Evolutionary conservation across 176 grass and related monocot species (phyloP).

Genomic region (Ensete glaucum): DNA sequence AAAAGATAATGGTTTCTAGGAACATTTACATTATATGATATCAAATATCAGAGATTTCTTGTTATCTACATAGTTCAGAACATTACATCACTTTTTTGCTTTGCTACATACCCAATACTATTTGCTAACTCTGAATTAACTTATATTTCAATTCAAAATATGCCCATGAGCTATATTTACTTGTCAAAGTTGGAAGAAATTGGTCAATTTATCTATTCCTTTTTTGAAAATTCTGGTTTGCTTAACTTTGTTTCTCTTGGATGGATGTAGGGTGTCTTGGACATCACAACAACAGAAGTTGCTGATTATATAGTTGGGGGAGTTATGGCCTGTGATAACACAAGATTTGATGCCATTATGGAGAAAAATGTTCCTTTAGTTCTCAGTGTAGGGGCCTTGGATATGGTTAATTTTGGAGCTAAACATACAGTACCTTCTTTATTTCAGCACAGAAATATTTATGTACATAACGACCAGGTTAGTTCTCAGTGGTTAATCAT

Average conservation of each 20-base stretch:
- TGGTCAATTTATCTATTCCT: not conserved
- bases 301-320: slow-evolving; percentile 85
- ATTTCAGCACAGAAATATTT: slow-evolving; percentile 67
- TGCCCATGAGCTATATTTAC: not conserved
- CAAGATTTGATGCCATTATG: slow-evolving; percentile 70
- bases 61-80: not conserved
- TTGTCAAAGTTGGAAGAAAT: not conserved
- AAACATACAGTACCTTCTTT: slow-evolving; percentile 64
- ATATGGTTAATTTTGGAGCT: slow-evolving; percentile 95
- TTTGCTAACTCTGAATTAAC: not conserved
- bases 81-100: not conserved
- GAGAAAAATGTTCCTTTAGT: slow-evolving; percentile 72
- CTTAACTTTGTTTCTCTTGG: slow-evolving; percentile 24
- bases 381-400: slow-evolving; percentile 88
- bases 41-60: not conserved
- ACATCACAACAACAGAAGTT: slow-evolving; percentile 96
- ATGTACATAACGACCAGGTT: slow-evolving; percentile 91
- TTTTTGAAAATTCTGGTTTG: not conserved
- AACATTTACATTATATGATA: not conserved
- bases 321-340: slow-evolving; percentile 76
- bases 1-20: not conserved
- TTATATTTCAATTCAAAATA: not conserved
- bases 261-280: slow-evolving; percentile 59
- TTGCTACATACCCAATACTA: not conserved
- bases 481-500: slow-evolving; percentile 24